Evolutionary conservation across 1,284 basidiomycete species (phyloP).

Genomic region (Ceratobasidium sp.): DNA sequence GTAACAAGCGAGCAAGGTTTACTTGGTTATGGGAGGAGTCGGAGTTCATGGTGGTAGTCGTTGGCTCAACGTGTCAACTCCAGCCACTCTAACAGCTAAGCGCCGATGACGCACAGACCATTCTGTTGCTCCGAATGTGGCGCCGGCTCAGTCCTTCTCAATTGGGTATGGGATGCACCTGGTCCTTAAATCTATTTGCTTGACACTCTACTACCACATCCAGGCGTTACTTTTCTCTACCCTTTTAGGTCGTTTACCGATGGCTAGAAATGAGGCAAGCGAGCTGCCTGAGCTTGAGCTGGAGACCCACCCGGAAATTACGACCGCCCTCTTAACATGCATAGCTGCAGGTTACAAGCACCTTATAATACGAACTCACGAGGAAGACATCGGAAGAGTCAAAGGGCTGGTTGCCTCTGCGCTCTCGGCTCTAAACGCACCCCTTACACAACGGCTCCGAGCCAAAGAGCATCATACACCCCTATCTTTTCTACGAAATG

Average conservation of each 20-base stretch:
- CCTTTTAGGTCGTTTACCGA: neutral
- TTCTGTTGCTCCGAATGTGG: neutral
- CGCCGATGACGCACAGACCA: conserved; percentile 33
- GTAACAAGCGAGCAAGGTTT: conserved; percentile 71
- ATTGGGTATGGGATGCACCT: neutral
- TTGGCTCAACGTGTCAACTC: conserved; percentile 38
- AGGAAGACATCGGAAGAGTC: conserved; percentile 41
- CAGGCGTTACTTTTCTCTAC: too few relatives aligned
- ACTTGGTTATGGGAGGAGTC: conserved; percentile 67
- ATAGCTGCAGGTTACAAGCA: conserved; percentile 41
- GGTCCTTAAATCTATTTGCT: neutral
- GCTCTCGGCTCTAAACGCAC: conserved; percentile 20
- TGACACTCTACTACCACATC: neutral
- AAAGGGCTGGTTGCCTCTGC: conserved; percentile 28
- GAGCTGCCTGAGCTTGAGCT: conserved; percentile 30
- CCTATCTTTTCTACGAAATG: conserved; percentile 27
- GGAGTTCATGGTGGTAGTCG: conserved; percentile 29
- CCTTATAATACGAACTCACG: conserved; percentile 29
- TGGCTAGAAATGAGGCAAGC: neutral
- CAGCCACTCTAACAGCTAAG: conserved; percentile 5
- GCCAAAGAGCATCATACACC: conserved; percentile 38
- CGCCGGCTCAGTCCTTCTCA: neutral
- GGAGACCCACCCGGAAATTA: conserved; percentile 42
- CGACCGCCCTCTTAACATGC: conserved; percentile 34
- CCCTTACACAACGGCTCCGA: conserved; percentile 32